Conservation (phyloP, 805 yeast species). For the Lachancea kluyveri region DNA sequence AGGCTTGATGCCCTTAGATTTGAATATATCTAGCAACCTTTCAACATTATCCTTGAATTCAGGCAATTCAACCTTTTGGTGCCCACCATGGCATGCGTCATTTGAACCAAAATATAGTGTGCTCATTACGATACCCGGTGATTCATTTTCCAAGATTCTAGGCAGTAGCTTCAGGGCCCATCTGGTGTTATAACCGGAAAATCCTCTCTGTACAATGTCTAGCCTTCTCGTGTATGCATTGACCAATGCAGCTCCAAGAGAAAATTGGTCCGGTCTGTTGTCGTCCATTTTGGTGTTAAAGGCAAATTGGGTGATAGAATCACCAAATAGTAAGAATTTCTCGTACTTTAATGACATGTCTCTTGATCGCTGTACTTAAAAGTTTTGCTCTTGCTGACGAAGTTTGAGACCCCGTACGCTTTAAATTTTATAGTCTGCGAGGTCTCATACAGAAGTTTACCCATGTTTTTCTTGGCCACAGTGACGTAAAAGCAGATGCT, state of each 20-base stretch:
- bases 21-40: constrained; percentile 36
- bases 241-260: constrained; percentile 45
- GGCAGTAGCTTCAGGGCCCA: constrained; percentile 49
- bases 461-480: no score
- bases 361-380: no score
- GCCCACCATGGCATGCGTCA: constrained; percentile 48
- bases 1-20: constrained; percentile 39
- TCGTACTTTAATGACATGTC: constrained; percentile 17
- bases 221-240: constrained; percentile 51
- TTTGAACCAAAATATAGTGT: constrained; percentile 78
- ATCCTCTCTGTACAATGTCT: constrained; percentile 72
- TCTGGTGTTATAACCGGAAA: constrained; percentile 65
- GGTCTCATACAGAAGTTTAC: no score
- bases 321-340: constrained; percentile 61
- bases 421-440: no score
- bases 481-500: no score
- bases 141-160: constrained; percentile 45
- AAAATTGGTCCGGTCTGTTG: constrained; percentile 32
- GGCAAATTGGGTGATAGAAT: constrained; percentile 59
- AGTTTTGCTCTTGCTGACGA: no score
- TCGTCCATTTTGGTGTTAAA: constrained; percentile 32
- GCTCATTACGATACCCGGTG: constrained; percentile 36
- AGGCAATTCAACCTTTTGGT: constrained; percentile 46
- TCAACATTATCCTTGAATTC: constrained; percentile 44
- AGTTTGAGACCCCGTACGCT: no score